These are phyloP conservation scores for Pseudogymnoascus sp. DNA, from an alignment of 2,329 filamentous ascomycete species.

Conservation along the genomic window DNA sequence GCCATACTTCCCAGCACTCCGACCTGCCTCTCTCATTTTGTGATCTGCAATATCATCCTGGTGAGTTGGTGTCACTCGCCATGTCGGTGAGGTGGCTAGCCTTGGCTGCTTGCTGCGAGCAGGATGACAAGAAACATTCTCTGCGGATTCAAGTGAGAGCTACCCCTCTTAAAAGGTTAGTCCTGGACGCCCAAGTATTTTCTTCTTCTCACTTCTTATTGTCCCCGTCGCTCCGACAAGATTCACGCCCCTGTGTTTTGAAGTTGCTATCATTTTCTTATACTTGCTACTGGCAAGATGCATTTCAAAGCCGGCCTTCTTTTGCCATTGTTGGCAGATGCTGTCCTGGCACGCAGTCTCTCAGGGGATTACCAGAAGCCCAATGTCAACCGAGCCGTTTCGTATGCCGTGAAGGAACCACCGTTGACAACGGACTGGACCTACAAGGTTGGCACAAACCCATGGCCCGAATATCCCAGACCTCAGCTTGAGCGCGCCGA, in stretches of 20 bases:
- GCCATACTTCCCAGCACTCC: background rate
- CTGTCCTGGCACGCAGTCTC: background rate
- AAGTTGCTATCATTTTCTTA: background rate
- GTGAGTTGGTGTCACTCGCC: background rate
- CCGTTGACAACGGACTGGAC: conserved; percentile 41
- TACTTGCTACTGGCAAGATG: background rate
- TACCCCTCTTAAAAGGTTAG: background rate
- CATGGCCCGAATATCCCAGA: conserved; percentile 44
- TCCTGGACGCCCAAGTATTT: background rate
- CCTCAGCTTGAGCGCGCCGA: conserved; percentile 39
- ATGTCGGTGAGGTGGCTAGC: background rate
- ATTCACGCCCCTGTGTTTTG: background rate
- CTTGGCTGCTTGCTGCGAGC: background rate
- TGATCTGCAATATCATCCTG: conserved; percentile 1
- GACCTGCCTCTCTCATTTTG: background rate
- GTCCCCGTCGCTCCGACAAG: background rate
- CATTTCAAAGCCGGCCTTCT: background rate
- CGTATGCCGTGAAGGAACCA: conserved; percentile 35
- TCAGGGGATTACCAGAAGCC: background rate
- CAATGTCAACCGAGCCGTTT: conserved; percentile 12
- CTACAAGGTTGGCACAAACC: conserved; percentile 38
- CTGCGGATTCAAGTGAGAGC: background rate
- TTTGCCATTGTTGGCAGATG: background rate
- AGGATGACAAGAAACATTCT: background rate
- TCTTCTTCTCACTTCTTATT: background rate